Evolutionary conservation across 2,329 filamentous ascomycete genomes (phyloP), one percentile per base, ranked within the genome.

Genomic region (Fusarium sp.): DNA sequence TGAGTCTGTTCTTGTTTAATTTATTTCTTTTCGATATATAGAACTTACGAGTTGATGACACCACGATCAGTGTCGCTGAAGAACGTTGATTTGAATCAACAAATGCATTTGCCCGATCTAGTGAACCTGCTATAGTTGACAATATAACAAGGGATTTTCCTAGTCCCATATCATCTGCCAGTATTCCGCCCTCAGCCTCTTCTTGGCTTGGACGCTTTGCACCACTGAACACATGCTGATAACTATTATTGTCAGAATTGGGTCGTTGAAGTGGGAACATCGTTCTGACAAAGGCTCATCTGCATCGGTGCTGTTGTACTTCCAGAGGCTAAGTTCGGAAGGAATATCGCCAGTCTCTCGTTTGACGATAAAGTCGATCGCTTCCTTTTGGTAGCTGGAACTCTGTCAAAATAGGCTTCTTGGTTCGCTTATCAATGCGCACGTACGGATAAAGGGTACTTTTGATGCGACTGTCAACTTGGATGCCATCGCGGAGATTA

Each of bases 251-350:
- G 12, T 46, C 9, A 46, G 44, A 15, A 3, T 2, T 2, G 4
- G 5, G 4, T 3, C 1, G 4, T 3, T 21, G 2, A 2, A 0
- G 7, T 0, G 3, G 9, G 7, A 0, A 27, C 21, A 1, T 27
- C 0, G 4, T 8, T 21, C 49, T 37, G 0, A 52, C 49, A 38
- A 52, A n/a, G 49, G 33, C 5, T 38, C 49, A 16, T 52, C 49
- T 10, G n/a, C 49, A 12, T 52, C 49, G 1, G 7, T 25, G 14
- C 19, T 35, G 8, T 52, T 52, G 6, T 52, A 52, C 12, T n/a
- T 38, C 49, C 49, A 52, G 0, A 52, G 23, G 18, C 33, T 37
- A 2, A 52, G 31, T 12, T 52, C 33, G 3, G 33, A 52, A 2
- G 49, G 12, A 10, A 52, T 2, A 4, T 27, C 9, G 4, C 31